These are phyloP conservation scores for Babesia microti DNA, from an alignment of 169 alveolate genomes.

Conservation along the genomic window DNA sequence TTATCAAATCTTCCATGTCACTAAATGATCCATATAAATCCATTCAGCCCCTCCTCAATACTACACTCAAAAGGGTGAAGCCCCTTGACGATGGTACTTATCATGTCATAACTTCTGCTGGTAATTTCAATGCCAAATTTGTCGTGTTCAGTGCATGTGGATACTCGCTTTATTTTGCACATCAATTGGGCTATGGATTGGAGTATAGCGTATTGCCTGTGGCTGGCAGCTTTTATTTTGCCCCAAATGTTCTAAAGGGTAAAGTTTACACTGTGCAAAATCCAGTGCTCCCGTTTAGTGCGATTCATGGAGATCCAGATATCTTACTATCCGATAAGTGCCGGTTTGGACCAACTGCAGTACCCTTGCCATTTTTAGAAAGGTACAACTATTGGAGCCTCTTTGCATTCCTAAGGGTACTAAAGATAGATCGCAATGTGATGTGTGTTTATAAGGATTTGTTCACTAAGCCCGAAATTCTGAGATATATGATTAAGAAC, in stretches of 20 bases:
- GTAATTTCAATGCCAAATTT: slow-evolving; percentile 45
- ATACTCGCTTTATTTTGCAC: slow-evolving; percentile 68
- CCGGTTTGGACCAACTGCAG: slow-evolving; percentile 73
- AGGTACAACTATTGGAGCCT: slow-evolving; percentile 57
- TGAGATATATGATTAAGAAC: slow-evolving; percentile 61
- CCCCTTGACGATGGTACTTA: slow-evolving; percentile 29
- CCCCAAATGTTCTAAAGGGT: slow-evolving; percentile 59
- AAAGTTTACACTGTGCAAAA: slow-evolving; percentile 74
- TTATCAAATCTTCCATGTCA: slow-evolving; percentile 43
- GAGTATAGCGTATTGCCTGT: slow-evolving; percentile 71
- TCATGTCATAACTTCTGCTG: slow-evolving; percentile 47
- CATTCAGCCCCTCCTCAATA: slow-evolving; percentile 35
- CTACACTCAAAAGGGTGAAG: slow-evolving; percentile 49
- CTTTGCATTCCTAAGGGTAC: slow-evolving; percentile 56
- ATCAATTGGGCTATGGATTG: slow-evolving; percentile 65
- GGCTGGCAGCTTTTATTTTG: slow-evolving; percentile 73
- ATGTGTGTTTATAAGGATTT: slow-evolving; percentile 56
- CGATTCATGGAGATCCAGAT: slow-evolving; percentile 78
- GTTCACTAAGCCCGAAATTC: slow-evolving; percentile 49
- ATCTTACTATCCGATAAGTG: slow-evolving; percentile 55
- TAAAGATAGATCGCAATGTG: slow-evolving; percentile 53
- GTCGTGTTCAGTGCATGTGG: slow-evolving; percentile 78
- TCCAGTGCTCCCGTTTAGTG: slow-evolving; percentile 73
- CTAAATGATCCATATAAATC: slow-evolving; percentile 25
- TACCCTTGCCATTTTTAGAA: slow-evolving; percentile 72